Evolutionary conservation across 805 yeast species (phyloP), one percentile per base, ranked within the genome.

Genomic region (Wickerhamomyces sydowiorum): DNA sequence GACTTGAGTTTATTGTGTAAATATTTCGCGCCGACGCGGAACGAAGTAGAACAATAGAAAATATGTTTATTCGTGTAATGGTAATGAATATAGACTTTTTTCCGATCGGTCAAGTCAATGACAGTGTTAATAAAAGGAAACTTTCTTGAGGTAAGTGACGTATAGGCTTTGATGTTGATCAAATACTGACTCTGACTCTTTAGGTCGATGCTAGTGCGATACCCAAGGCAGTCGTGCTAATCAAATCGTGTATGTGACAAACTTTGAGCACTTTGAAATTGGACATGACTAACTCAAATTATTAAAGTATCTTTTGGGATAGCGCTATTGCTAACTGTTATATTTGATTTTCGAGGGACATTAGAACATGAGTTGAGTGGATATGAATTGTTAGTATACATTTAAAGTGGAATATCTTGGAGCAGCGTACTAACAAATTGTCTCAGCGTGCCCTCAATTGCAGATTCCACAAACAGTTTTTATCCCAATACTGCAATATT

Each of bases 401-500:
- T 17, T n/a, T n/a, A 14, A 17, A 7, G n/a, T n/a, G n/a, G n/a
- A n/a, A 6, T 2, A 17, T 27, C 4, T 19, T 28, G 13, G 10
- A 13, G 19, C n/a, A 18, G 7, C 7, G 19, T 18, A 37, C 44
- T 41, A 27, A 44, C 40, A 24, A 24, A 12, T 24, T 8, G 14
- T 15, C 12, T 19, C 17, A 48, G 51, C 25, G 24, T 51, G 4
- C 54, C 54, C 2, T 43, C 52, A 7, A 41, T 51, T 3, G 39
- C 40, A 32, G 52, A 46, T 17, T 33, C 39, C 9, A 41, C 43
- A 10, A 43, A 45, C 3, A 47, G 44, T 2, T 42, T 37, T 14
- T 47, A 49, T 31, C 54, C 54, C 13, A 44, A 39, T 10, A 49
- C 40, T 19, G 40, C 51, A 4, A 34, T 51, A 3, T 51, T 42